A percentile compares a stretch with the other conserved stretches of the same genome.
phyloP scores from a whole-genome alignment of 2,329 filamentous ascomycete genomes.

The Ceratocystiopsis sp. region DNA sequence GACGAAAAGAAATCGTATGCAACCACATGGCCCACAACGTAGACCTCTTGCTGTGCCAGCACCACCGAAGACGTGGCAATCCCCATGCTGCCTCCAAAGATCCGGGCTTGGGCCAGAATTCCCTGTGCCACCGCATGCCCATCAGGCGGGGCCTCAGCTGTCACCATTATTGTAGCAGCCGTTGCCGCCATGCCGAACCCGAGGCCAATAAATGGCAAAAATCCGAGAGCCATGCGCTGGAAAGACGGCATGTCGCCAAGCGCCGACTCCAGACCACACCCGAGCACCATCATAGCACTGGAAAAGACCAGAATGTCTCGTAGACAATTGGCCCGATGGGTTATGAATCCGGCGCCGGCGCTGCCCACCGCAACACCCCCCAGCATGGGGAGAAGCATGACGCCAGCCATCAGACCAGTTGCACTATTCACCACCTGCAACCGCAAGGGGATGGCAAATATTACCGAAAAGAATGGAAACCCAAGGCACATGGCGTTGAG shows the following conservation, averaged over 20 bases:
- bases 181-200: slow-evolving; percentile 33
- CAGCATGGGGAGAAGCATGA: slow-evolving; percentile 37
- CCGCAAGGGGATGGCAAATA: slow-evolving; percentile 32
- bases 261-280: slow-evolving; percentile 29
- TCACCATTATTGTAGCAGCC: slow-evolving; percentile 28
- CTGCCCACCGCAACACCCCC: slow-evolving; percentile 30
- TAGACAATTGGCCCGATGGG: slow-evolving; percentile 22
- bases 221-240: slow-evolving; percentile 29
- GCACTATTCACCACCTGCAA: slow-evolving; percentile 31
- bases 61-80: slow-evolving; percentile 35
- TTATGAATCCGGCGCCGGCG: slow-evolving; percentile 23
- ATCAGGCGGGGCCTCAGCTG: slow-evolving; percentile 22
- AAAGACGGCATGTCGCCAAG: slow-evolving; percentile 17
- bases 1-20: slow-evolving; percentile 14
- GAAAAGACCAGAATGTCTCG: slow-evolving; percentile 26
- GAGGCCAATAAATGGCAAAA: slow-evolving; percentile 32
- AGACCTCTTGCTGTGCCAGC: slow-evolving; percentile 17
- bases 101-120: slow-evolving; percentile 31
- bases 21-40: slow-evolving; percentile 15
- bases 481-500: slow-evolving; percentile 30
- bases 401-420: slow-evolving; percentile 26
- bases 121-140: slow-evolving; percentile 32
- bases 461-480: slow-evolving; percentile 30
- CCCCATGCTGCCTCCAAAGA: slow-evolving; percentile 36
- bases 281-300: slow-evolving; percentile 25